Evolutionary conservation across 139 green algal genomes (phyloP).

Genomic region (Picochlorum sp.): DNA sequence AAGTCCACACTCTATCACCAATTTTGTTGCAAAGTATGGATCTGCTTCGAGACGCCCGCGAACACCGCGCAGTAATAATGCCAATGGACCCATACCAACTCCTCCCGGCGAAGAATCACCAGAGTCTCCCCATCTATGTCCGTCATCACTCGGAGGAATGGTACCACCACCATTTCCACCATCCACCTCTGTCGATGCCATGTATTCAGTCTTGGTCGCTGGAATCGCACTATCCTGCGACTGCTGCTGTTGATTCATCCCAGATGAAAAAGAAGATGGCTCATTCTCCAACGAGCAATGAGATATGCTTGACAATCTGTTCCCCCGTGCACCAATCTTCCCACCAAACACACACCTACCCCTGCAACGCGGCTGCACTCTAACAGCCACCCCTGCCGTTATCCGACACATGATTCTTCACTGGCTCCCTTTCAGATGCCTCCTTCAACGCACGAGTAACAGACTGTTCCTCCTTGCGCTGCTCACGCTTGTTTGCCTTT

Average conservation of each 20-base stretch:
- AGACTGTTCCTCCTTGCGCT: conserved; percentile 16
- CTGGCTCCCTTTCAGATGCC: conserved; percentile 6
- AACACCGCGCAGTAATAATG: conserved; percentile 8
- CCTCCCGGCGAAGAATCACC: neutral
- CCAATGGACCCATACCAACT: neutral
- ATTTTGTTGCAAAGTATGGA: conserved; percentile 21
- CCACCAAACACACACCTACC: too few species aligned
- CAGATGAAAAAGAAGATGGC: neutral
- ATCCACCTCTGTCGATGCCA: neutral
- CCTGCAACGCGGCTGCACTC: too few species aligned
- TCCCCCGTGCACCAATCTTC: too few species aligned
- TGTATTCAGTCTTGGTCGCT: neutral
- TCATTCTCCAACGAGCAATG: neutral
- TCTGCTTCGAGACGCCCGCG: conserved; percentile 7
- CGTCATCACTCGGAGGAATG: neutral
- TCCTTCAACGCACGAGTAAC: conserved; percentile 14
- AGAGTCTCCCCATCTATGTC: neutral
- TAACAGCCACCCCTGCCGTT: too few species aligned
- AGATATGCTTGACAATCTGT: too few species aligned
- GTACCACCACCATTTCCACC: neutral
- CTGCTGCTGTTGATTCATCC: neutral
- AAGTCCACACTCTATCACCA: conserved; percentile 19
- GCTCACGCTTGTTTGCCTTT: conserved; percentile 13
- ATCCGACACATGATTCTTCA: neutral
- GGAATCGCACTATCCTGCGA: neutral